Evolutionary conservation across 2,329 filamentous ascomycete species (phyloP).

Genomic region (Hirsutella rhossiliensis): DNA sequence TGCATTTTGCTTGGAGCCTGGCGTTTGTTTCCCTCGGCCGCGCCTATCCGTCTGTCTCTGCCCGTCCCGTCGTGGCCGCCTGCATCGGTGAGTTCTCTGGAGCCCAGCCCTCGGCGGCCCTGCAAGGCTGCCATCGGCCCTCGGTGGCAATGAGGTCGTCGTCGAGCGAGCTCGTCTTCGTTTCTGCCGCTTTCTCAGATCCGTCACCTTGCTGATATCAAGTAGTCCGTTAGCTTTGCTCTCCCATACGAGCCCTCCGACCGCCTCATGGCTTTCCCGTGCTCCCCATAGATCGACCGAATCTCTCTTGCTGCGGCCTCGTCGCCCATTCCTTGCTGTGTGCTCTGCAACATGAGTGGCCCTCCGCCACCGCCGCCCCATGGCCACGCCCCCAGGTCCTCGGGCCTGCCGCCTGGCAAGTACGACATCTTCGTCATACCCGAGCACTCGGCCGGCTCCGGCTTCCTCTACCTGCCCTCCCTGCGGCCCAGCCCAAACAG

Average conservation of each 20-base stretch:
- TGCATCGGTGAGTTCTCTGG: too few relatives aligned
- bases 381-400: slow-evolving; percentile 60
- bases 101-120: too few relatives aligned
- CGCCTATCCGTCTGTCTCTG: too few relatives aligned
- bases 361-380: slow-evolving; percentile 66
- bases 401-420: slow-evolving; percentile 71
- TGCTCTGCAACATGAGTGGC: slow-evolving; percentile 26
- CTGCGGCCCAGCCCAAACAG: slow-evolving; percentile 77
- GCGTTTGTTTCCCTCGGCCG: too few relatives aligned
- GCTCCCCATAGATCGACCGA: slow-evolving; percentile 9
- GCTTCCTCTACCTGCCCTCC: slow-evolving; percentile 91
- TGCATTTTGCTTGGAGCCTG: too few relatives aligned
- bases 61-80: too few relatives aligned
- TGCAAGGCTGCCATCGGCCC: too few relatives aligned
- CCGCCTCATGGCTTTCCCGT: slow-evolving; percentile 17
- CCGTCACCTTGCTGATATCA: too few relatives aligned
- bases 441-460: slow-evolving; percentile 75
- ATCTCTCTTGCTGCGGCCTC: neutral
- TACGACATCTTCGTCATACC: slow-evolving; percentile 98
- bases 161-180: too few relatives aligned
- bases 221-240: too few relatives aligned
- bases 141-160: too few relatives aligned
- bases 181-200: too few relatives aligned
- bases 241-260: neutral
- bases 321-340: neutral